These are phyloP conservation scores for Candida tetrigidarum DNA, from an alignment of 1,139 yeast genomes.

Conservation along the genomic window DNA sequence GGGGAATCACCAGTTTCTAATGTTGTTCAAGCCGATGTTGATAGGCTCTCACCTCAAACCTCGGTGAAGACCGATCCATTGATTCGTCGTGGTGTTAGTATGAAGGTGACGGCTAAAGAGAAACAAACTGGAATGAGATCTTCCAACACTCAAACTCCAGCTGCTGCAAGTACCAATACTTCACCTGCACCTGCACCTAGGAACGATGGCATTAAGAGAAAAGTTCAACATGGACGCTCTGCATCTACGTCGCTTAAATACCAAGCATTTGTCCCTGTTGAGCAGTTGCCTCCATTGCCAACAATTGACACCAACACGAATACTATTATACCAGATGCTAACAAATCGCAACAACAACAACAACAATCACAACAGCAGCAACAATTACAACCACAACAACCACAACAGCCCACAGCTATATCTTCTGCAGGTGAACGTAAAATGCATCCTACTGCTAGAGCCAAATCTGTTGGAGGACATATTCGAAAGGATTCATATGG, in stretches of 20 bases:
- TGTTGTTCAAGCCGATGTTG: constrained; percentile 9
- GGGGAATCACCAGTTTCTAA: constrained; percentile 15
- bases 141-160: constrained; percentile 11
- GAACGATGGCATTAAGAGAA: constrained; percentile 9
- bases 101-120: constrained; percentile 66
- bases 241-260: constrained; percentile 27
- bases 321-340: constrained; percentile 21
- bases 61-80: constrained; percentile 42
- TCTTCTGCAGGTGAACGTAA: constrained; percentile 19
- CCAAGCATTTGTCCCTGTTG: constrained; percentile 51
- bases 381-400: constrained; percentile 2
- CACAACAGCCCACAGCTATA: neutral
- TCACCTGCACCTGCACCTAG: neutral
- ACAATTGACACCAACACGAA: constrained; percentile 39
- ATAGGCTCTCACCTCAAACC: constrained; percentile 14
- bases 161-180: neutral
- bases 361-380: constrained; percentile 7
- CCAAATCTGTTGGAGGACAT: constrained; percentile 83
- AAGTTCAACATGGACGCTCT: constrained; percentile 32
- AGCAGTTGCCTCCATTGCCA: constrained; percentile 54
- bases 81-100: constrained; percentile 65
- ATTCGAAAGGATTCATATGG: constrained; percentile 63
- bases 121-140: constrained; percentile 31
- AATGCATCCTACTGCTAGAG: constrained; percentile 85
- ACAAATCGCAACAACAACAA: constrained; percentile 7